A percentile compares a stretch with the other conserved stretches of the same genome.
Evolutionary conservation across 495 filamentous ascomycete genomes (phyloP).

Genomic region (Penicillium silybi): DNA sequence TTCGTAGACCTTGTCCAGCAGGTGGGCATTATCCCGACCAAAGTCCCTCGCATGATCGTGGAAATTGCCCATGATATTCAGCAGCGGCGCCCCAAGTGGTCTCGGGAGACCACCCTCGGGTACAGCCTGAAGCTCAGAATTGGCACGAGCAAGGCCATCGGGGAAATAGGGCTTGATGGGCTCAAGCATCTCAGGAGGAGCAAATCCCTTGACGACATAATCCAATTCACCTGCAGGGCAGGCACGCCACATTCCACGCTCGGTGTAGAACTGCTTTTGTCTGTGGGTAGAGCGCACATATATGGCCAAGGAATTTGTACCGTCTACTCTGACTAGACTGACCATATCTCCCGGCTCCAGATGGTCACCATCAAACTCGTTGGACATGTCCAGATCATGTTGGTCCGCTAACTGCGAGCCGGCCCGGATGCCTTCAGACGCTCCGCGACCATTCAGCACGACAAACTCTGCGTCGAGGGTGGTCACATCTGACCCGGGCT

Average conservation of each 20-base stretch:
- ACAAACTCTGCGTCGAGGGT: background rate
- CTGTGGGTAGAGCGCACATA: conserved; percentile 61
- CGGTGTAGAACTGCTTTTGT: conserved; percentile 68
- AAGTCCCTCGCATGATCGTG: conserved; percentile 26
- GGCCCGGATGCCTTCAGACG: conserved; percentile 24
- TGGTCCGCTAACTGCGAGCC: conserved; percentile 21
- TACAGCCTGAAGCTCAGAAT: conserved; percentile 37
- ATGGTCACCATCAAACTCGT: conserved; percentile 40
- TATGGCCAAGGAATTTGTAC: conserved; percentile 56
- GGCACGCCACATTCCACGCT: conserved; percentile 69
- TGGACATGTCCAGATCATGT: conserved; percentile 29
- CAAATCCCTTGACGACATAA: conserved; percentile 64
- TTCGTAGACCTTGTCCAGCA: conserved; percentile 48
- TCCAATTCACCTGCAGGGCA: conserved; percentile 39
- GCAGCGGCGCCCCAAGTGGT: conserved; percentile 30
- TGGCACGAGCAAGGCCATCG: conserved; percentile 29
- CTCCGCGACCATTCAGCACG: conserved; percentile 42
- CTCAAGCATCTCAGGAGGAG: conserved; percentile 50
- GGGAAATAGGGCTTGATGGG: conserved; percentile 64
- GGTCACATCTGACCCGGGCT: background rate
- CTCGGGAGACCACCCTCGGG: conserved; percentile 45
- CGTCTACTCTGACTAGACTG: conserved; percentile 46
- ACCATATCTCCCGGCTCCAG: conserved; percentile 72
- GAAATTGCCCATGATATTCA: conserved; percentile 32
- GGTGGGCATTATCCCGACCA: conserved; percentile 43